Conservation (phyloP, 176 grass and related monocot species). For the Oryza officinalis region DNA sequence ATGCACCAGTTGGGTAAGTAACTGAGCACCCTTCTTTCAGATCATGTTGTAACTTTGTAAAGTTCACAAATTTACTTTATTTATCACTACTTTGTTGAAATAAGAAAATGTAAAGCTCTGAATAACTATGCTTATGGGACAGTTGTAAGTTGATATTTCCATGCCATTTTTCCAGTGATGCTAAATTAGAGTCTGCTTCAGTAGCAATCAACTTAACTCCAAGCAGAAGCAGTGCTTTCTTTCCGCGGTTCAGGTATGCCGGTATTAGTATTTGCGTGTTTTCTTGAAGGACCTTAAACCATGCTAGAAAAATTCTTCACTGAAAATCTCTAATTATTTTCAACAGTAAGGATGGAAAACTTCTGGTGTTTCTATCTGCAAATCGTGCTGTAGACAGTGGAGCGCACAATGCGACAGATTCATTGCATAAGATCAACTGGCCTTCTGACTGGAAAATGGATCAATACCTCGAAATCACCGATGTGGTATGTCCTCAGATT, state of each 20-base stretch:
- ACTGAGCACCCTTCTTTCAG: conserved; percentile 10
- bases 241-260: conserved; percentile 68
- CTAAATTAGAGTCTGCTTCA: conserved; percentile 7
- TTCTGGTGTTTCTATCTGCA: conserved; percentile 68
- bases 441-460: conserved; percentile 47
- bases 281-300: background rate
- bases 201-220: conserved; percentile 49
- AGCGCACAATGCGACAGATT: conserved; percentile 64
- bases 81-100: background rate
- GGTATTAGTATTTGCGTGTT: background rate
- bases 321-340: conserved; percentile 5
- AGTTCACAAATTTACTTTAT: background rate
- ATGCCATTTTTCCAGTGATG: conserved; percentile 26
- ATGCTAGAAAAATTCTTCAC: background rate
- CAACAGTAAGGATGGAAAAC: conserved; percentile 57
- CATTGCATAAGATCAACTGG: conserved; percentile 60
- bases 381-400: conserved; percentile 66
- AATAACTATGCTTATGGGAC: background rate
- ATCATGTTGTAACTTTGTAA: background rate
- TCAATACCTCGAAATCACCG: conserved; percentile 22
- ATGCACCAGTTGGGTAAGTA: conserved; percentile 13
- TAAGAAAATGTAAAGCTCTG: background rate
- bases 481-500: conserved; percentile 53
- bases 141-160: conserved; percentile 9
- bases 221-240: conserved; percentile 60